Conservation (phyloP, 2,329 filamentous ascomycete species). For the Fusarium robinianum region DNA sequence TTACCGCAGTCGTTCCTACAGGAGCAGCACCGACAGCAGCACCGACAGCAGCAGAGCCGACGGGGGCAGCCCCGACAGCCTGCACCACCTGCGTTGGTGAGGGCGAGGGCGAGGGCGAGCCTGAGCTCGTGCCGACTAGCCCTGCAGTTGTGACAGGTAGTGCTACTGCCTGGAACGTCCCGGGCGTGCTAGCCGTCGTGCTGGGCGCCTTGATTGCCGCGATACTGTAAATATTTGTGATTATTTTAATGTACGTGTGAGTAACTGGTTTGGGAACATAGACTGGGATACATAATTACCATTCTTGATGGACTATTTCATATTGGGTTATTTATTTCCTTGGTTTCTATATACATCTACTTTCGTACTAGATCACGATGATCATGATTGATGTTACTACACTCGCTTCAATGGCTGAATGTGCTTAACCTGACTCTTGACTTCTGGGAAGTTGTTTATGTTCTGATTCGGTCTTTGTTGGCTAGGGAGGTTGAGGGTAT, state of each 20-base stretch:
- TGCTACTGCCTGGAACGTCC: slow-evolving; percentile 18
- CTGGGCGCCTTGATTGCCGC: slow-evolving; percentile 17
- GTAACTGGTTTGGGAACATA: too few relatives aligned
- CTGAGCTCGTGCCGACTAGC: slow-evolving; percentile 15
- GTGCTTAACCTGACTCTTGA: too few relatives aligned
- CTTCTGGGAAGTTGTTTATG: background rate
- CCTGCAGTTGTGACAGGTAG: slow-evolving; percentile 18
- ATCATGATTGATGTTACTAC: too few relatives aligned
- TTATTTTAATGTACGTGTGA: too few relatives aligned
- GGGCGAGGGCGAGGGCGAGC: too few relatives aligned
- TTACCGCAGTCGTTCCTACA: background rate
- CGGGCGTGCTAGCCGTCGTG: slow-evolving; percentile 13
- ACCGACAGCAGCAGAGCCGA: background rate
- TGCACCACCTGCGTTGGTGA: slow-evolving; percentile 1
- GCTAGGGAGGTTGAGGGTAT: too few relatives aligned
- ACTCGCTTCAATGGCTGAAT: too few relatives aligned
- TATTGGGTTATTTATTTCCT: too few relatives aligned
- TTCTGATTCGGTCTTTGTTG: background rate
- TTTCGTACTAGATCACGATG: too few relatives aligned
- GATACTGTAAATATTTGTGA: slow-evolving; percentile 13
- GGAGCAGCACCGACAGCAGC: background rate
- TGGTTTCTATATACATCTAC: too few relatives aligned
- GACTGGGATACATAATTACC: too few relatives aligned
- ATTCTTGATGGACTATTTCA: too few relatives aligned
- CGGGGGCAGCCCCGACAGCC: background rate